These are phyloP conservation scores for Saccharomycopsis synnaedendra DNA, from an alignment of 805 yeast genomes.

Conservation along the genomic window DNA sequence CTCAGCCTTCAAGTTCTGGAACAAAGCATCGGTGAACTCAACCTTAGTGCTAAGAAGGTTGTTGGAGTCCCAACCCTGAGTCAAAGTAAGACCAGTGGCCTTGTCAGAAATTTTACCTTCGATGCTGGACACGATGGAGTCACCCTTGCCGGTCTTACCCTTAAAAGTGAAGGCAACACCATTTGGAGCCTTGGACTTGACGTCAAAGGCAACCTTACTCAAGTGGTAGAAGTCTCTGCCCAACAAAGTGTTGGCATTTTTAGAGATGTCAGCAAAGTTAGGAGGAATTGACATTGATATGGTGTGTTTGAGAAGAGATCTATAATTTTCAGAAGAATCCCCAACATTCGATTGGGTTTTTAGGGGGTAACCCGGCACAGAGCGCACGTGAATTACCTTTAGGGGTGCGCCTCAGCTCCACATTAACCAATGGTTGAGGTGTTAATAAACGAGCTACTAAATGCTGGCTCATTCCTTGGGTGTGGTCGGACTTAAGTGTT, in stretches of 20 bases:
- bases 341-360: no score
- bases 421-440: no score
- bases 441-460: no score
- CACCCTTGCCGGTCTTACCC: constrained; percentile 76
- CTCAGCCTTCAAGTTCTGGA: constrained; percentile 93
- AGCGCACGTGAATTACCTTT: no score
- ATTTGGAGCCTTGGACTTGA: constrained; percentile 89
- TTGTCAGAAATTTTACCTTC: constrained; percentile 92
- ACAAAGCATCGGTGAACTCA: constrained; percentile 81
- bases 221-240: constrained; percentile 89
- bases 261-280: constrained; percentile 87
- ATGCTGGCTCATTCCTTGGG: no score
- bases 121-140: constrained; percentile 75
- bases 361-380: no score
- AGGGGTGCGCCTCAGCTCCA: no score
- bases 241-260: constrained; percentile 83
- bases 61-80: constrained; percentile 97
- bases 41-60: constrained; percentile 86
- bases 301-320: background rate
- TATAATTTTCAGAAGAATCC: background rate
- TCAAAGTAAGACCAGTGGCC: constrained; percentile 81
- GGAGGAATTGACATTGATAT: constrained; percentile 60
- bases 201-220: constrained; percentile 77
- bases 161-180: constrained; percentile 91
- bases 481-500: no score